Conservation (phyloP, 2,329 filamentous ascomycete species). For the Diaporthe ampelina region DNA sequence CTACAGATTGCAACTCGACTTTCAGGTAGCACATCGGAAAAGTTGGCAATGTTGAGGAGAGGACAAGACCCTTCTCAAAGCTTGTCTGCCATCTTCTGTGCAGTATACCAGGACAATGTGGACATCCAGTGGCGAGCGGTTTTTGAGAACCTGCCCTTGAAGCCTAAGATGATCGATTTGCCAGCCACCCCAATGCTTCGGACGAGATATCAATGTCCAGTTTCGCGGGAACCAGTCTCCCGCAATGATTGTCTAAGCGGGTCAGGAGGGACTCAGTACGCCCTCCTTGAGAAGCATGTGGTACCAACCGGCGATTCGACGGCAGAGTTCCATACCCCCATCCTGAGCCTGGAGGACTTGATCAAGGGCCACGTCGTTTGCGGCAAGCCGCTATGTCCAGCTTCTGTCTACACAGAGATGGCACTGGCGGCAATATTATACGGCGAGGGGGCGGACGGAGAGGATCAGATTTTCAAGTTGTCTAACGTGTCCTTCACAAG, state of each 20-base stretch:
- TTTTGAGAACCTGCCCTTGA: background rate
- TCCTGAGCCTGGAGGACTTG: background rate
- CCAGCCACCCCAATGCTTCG: background rate
- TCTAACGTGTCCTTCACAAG: background rate
- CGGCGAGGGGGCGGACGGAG: background rate
- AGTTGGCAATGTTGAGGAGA: background rate
- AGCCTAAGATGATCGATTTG: background rate
- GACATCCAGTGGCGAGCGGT: background rate
- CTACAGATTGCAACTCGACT: background rate
- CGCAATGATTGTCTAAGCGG: background rate
- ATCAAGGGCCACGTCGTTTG: slow-evolving; percentile 6
- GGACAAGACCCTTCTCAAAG: background rate
- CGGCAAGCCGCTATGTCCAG: background rate
- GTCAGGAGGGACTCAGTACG: background rate
- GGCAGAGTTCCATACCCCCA: slow-evolving; percentile 2
- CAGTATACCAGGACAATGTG: background rate
- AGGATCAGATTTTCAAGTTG: background rate
- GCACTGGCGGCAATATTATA: background rate
- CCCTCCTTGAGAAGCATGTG: background rate
- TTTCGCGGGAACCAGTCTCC: background rate
- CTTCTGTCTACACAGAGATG: slow-evolving; percentile 17
- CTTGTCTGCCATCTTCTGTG: slow-evolving; percentile 7
- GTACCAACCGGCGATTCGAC: background rate
- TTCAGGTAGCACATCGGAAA: background rate
- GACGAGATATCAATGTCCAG: background rate